Percentiles rank a stretch among this genome's conserved stretches.
phyloP scores from a whole-genome alignment of 2,329 filamentous ascomycete species.

The Penicillium sp. region DNA sequence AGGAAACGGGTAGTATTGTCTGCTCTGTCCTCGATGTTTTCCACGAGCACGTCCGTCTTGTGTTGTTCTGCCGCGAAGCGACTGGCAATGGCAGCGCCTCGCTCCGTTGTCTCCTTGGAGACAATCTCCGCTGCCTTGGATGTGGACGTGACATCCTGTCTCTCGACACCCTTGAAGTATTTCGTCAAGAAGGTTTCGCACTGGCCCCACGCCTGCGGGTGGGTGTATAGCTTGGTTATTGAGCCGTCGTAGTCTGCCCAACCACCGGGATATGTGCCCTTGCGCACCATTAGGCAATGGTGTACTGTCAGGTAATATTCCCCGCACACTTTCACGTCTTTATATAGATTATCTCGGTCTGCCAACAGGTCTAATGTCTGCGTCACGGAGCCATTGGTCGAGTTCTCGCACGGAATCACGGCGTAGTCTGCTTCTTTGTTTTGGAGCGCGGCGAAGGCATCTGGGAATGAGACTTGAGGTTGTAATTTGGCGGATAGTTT shows the following conservation, averaged over 20 bases:
- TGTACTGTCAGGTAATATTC: constrained; percentile 86
- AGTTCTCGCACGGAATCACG: constrained; percentile 94
- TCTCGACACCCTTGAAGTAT: constrained; percentile 71
- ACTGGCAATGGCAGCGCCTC: constrained; percentile 75
- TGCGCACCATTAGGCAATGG: constrained; percentile 72
- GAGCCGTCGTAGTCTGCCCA: constrained; percentile 49
- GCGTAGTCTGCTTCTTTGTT: constrained; percentile 64
- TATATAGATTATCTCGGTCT: constrained; percentile 65
- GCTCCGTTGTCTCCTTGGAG: constrained; percentile 56
- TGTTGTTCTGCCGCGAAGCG: constrained; percentile 68
- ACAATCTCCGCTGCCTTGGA: constrained; percentile 79
- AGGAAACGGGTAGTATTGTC: constrained; percentile 52
- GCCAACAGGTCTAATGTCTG: constrained; percentile 87
- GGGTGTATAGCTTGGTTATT: constrained; percentile 79
- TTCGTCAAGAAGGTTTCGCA: constrained; percentile 72
- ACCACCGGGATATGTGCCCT: constrained; percentile 24
- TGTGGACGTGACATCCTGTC: constrained; percentile 81
- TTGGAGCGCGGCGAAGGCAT: constrained; percentile 80
- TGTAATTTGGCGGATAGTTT: constrained; percentile 30
- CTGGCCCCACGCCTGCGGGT: constrained; percentile 94
- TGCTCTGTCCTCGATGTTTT: constrained; percentile 49
- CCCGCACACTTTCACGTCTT: constrained; percentile 71
- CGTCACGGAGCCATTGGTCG: constrained; percentile 87
- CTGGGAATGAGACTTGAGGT: constrained; percentile 47
- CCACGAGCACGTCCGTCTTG: constrained; percentile 65